A percentile compares a stretch with the other conserved stretches of the same genome.
phyloP scores from a whole-genome alignment of 768 basidiomycete species.

The Rhodotorula graminis region DNA sequence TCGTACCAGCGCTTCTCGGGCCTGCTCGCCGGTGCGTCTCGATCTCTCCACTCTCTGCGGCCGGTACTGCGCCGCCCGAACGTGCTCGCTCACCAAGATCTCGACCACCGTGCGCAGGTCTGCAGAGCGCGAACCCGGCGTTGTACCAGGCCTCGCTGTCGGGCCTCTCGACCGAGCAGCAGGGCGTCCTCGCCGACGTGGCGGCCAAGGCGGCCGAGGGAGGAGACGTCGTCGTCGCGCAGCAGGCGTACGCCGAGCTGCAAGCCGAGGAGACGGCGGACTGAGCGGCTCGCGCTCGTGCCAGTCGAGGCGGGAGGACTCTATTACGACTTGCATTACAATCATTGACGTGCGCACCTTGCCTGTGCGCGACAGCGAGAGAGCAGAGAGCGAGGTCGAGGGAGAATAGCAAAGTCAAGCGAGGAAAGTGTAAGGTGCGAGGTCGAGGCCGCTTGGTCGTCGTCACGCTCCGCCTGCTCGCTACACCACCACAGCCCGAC shows the following conservation, averaged over 20 bases:
- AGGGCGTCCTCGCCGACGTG: conserved; percentile 24
- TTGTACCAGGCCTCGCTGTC: conserved; percentile 26
- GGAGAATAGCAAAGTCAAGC: too few species aligned
- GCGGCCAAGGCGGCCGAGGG: conserved; percentile 34
- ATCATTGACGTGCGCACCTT: too few species aligned
- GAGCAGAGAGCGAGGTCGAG: too few species aligned
- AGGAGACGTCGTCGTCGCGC: conserved; percentile 31
- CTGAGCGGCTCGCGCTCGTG: neutral
- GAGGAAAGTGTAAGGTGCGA: too few species aligned
- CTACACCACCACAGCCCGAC: too few species aligned
- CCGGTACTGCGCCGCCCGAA: too few species aligned
- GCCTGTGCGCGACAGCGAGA: too few species aligned
- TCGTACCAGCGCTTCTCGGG: conserved; percentile 73
- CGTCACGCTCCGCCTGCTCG: too few species aligned
- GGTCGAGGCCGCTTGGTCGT: too few species aligned
- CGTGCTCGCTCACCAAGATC: neutral
- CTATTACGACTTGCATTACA: too few species aligned
- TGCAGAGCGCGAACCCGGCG: conserved; percentile 16
- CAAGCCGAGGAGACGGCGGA: neutral
- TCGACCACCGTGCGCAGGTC: neutral
- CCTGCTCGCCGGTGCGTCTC: conserved; percentile 63
- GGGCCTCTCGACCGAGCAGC: conserved; percentile 16
- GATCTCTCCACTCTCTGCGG: neutral
- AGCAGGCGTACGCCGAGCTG: conserved; percentile 2
- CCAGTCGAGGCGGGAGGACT: too few species aligned